Conservation (phyloP, 768 basidiomycete species). For the Kwoniella heveanensis region DNA sequence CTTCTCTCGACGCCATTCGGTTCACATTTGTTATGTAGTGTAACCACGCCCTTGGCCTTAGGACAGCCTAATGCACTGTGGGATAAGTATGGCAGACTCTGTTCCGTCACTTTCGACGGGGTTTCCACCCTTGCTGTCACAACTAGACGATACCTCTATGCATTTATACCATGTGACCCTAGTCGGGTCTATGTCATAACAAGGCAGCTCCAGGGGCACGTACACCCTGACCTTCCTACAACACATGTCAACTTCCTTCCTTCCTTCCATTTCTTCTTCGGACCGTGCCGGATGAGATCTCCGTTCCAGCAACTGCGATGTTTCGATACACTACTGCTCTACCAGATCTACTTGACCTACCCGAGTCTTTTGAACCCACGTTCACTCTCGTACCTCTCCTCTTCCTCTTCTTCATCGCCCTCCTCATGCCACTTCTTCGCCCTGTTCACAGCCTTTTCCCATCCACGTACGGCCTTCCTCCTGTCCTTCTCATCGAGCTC, state of each 20-base stretch:
- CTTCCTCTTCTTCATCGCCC: slow-evolving; percentile 55
- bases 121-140: no score
- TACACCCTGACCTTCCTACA: no score
- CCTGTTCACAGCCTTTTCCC: slow-evolving; percentile 86
- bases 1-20: no score
- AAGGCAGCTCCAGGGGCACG: no score
- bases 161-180: neutral
- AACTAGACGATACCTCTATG: neutral
- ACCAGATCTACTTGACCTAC: neutral
- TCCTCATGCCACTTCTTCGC: slow-evolving; percentile 76
- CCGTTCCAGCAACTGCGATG: no score
- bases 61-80: no score
- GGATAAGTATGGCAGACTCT: no score
- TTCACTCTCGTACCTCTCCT: slow-evolving; percentile 47
- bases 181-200: neutral
- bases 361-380: slow-evolving; percentile 21
- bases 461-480: slow-evolving; percentile 70
- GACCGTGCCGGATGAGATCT: neutral
- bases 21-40: no score
- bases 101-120: no score
- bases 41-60: no score
- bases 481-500: slow-evolving; percentile 62
- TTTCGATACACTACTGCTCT: neutral
- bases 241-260: neutral
- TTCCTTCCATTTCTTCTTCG: neutral